Evolutionary conservation across 2,329 filamentous ascomycete species (phyloP).

Genomic region (Aspergillus brasiliensis): DNA sequence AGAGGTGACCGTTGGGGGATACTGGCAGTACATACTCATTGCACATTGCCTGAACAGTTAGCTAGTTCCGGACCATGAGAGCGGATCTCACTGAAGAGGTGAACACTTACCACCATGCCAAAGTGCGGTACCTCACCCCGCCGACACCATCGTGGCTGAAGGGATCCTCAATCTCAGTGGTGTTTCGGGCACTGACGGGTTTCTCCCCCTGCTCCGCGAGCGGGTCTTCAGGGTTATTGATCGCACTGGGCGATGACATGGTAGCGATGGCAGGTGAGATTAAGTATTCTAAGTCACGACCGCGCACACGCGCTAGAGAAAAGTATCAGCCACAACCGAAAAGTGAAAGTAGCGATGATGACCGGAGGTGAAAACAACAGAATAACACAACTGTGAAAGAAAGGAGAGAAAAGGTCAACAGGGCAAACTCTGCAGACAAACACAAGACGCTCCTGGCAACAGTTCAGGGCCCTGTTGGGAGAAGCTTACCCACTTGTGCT

Average conservation of each 20-base stretch:
- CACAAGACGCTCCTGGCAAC: too few relatives aligned
- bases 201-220: background rate
- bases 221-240: background rate
- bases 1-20: background rate
- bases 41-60: constrained; percentile 29
- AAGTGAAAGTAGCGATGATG: too few relatives aligned
- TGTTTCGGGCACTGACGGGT: background rate
- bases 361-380: too few relatives aligned
- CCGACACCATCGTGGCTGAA: constrained; percentile 42
- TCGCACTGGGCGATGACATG: background rate
- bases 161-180: constrained; percentile 26
- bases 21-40: constrained; percentile 29
- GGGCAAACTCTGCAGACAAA: too few relatives aligned
- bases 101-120: constrained; percentile 44
- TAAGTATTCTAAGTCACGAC: too few relatives aligned
- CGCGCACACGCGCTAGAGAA: too few relatives aligned
- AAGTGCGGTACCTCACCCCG: constrained; percentile 54
- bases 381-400: too few relatives aligned
- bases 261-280: background rate
- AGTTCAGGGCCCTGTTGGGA: too few relatives aligned
- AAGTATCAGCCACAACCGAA: too few relatives aligned
- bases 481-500: background rate
- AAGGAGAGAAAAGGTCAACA: too few relatives aligned
- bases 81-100: background rate
- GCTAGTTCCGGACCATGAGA: background rate